These are phyloP conservation scores for Sarocladiaceae sp. DNA, from an alignment of 2,329 filamentous ascomycete genomes.

Conservation along the genomic window DNA sequence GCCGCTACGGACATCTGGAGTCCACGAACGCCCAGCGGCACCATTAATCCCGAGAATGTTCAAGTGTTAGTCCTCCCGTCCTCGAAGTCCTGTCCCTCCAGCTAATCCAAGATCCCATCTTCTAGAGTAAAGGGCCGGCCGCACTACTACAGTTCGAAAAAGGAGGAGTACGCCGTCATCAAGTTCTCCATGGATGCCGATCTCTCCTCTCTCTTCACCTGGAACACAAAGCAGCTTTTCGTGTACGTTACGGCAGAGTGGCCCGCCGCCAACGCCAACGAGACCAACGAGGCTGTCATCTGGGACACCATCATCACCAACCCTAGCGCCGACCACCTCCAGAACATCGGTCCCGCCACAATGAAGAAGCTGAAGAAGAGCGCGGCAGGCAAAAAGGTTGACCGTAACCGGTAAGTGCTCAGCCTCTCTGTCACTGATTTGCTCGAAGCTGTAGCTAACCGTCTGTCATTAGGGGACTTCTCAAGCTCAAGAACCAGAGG, in stretches of 20 bases:
- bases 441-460: constrained; percentile 8
- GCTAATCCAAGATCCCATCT: background rate
- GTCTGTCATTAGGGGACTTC: constrained; percentile 52
- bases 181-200: constrained; percentile 91
- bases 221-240: constrained; percentile 99
- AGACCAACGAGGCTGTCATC: constrained; percentile 71
- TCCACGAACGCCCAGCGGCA: constrained; percentile 60
- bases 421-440: background rate
- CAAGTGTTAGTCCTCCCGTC: constrained; percentile 63
- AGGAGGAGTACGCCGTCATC: constrained; percentile 93
- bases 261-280: constrained; percentile 33
- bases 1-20: constrained; percentile 70
- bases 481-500: constrained; percentile 76
- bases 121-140: constrained; percentile 77
- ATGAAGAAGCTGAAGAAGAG: constrained; percentile 57
- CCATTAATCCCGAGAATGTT: constrained; percentile 64
- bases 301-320: constrained; percentile 93
- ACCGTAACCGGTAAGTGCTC: constrained; percentile 43
- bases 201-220: constrained; percentile 87
- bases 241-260: constrained; percentile 86
- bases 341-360: constrained; percentile 52
- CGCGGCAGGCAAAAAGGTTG: constrained; percentile 53
- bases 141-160: constrained; percentile 90
- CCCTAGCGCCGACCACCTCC: constrained; percentile 55
- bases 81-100: background rate